phyloP scores from a whole-genome alignment of 2,329 filamentous ascomycete species.

The Alternaria consortialis region DNA sequence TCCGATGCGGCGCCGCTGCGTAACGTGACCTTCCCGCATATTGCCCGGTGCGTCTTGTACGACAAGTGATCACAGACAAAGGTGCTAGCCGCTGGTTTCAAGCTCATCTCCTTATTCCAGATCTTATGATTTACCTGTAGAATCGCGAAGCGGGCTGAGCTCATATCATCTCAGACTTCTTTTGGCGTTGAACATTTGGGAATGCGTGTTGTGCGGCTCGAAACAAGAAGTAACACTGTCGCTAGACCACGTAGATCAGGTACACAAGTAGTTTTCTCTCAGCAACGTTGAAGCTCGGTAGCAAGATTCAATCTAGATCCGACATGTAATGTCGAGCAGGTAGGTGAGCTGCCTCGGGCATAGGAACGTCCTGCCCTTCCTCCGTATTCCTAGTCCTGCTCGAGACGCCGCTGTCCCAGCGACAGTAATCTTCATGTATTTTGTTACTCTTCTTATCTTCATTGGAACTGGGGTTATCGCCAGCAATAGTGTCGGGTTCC shows the following conservation, averaged over 20 bases:
- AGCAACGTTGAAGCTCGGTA: neutral
- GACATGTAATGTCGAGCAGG: neutral
- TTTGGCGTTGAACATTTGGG: neutral
- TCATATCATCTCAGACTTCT: neutral
- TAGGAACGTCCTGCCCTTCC: neutral
- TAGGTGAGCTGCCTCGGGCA: neutral
- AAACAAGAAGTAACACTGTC: neutral
- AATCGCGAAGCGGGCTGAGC: neutral
- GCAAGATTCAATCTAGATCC: neutral
- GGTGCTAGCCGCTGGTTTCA: neutral
- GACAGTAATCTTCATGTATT: neutral
- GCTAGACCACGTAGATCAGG: neutral
- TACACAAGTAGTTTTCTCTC: neutral
- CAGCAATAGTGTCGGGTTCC: neutral
- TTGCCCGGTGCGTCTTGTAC: neutral
- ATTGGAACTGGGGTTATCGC: neutral
- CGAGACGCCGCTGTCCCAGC: neutral
- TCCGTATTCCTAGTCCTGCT: neutral
- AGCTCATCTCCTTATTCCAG: neutral
- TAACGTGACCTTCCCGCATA: neutral
- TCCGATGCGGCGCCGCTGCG: neutral
- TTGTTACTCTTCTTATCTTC: neutral
- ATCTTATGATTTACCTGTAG: neutral
- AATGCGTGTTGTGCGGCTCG: neutral
- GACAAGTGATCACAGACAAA: neutral